phyloP scores from a whole-genome alignment of 768 basidiomycete genomes.

The Collybia sordida region DNA sequence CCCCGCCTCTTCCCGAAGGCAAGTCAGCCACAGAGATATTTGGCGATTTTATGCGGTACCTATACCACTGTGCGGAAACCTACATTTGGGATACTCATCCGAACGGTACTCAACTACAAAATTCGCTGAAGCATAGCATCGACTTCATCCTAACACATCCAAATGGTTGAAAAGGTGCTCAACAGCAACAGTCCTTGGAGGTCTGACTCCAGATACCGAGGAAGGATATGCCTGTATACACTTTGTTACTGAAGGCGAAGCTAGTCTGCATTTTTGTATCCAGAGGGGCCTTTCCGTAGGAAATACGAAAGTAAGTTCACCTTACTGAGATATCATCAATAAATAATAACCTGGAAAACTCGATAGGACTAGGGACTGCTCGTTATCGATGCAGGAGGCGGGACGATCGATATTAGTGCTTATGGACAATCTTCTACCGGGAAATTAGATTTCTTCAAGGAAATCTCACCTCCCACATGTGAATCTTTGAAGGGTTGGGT shows the following conservation, averaged over 20 bases:
- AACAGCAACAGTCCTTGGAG: constrained; percentile 16
- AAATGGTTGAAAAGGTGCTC: too few species aligned
- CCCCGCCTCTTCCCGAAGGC: background rate
- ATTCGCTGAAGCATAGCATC: constrained; percentile 25
- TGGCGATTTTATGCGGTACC: constrained; percentile 23
- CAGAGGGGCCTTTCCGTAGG: constrained; percentile 35
- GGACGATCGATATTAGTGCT: constrained; percentile 48
- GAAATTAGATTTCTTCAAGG: constrained; percentile 32
- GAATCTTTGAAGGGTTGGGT: background rate
- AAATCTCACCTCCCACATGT: constrained; percentile 37
- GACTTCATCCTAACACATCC: too few species aligned
- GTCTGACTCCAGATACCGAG: constrained; percentile 16
- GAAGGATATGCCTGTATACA: constrained; percentile 39
- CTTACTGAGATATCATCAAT: background rate
- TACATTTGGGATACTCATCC: constrained; percentile 48
- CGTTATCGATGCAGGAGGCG: constrained; percentile 49
- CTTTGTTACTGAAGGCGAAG: constrained; percentile 59
- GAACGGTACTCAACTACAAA: constrained; percentile 39
- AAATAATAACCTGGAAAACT: background rate
- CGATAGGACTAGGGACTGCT: constrained; percentile 26
- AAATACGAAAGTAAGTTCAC: constrained; percentile 19
- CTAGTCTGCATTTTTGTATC: constrained; percentile 52
- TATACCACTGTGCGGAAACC: constrained; percentile 37
- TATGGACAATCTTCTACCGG: constrained; percentile 30
- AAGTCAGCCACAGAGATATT: background rate